These are phyloP conservation scores for Lathyrus tuberosus DNA, from an alignment of 306 rosid genomes.

Conservation along the genomic window DNA sequence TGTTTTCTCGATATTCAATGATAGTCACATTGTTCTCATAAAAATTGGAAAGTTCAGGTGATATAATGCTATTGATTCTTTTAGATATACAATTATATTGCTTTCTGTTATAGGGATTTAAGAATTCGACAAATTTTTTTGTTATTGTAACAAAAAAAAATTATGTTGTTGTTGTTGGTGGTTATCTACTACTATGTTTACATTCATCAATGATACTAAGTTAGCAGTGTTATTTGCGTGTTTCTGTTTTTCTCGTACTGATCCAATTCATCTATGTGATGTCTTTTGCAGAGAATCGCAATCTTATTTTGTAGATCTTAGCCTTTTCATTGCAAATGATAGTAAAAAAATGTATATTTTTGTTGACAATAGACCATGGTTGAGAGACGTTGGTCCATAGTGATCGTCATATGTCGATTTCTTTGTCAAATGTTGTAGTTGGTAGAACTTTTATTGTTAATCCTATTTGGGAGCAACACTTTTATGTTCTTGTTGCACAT, in stretches of 20 bases:
- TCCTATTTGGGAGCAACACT: constrained; percentile 90
- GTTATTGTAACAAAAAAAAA: not conserved
- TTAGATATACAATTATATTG: too few relatives aligned
- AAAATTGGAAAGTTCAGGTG: constrained; percentile 22
- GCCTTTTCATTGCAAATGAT: constrained; percentile 74
- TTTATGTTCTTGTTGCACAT: constrained; percentile 88
- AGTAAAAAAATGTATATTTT: too few relatives aligned
- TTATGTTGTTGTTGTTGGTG: not conserved
- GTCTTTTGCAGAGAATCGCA: constrained; percentile 57
- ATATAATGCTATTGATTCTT: constrained; percentile 3
- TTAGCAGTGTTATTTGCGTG: constrained; percentile 4
- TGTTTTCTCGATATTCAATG: not conserved
- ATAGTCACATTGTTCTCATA: not conserved
- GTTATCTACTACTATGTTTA: constrained; percentile 27
- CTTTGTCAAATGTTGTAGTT: constrained; percentile 70
- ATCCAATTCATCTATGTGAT: constrained; percentile 33
- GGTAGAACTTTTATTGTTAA: constrained; percentile 93
- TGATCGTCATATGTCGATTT: constrained; percentile 84
- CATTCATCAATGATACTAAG: not conserved
- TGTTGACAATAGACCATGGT: too few relatives aligned
- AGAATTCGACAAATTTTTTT: not conserved
- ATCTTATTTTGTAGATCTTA: constrained; percentile 85
- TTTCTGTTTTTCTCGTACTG: constrained; percentile 21
- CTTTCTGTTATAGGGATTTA: not conserved
- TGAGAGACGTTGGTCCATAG: too few relatives aligned